A percentile compares a stretch with the other conserved stretches of the same genome.
Conservation (phyloP, 768 basidiomycete species). For the Strobilomyces dryophilus region DNA sequence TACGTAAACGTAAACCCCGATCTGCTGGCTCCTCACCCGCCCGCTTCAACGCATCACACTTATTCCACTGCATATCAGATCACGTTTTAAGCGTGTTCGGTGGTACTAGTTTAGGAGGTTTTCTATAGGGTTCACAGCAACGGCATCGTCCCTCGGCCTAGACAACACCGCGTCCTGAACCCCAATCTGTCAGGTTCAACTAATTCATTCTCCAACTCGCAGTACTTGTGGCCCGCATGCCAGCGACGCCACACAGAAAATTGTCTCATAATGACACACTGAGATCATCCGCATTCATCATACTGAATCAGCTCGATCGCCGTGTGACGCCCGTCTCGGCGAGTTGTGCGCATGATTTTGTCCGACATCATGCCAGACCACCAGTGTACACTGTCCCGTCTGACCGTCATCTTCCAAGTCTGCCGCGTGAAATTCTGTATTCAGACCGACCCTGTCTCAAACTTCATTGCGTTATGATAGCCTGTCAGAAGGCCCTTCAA, state of each 20-base stretch:
- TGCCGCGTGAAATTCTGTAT: slow-evolving; percentile 16
- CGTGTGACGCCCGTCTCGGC: not conserved
- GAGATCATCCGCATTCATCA: slow-evolving; percentile 1
- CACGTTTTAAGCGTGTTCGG: slow-evolving; percentile 19
- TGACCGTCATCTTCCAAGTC: slow-evolving; percentile 14
- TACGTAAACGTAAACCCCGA: slow-evolving; percentile 31
- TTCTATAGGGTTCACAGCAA: slow-evolving; percentile 8
- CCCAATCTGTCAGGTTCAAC: slow-evolving; percentile 20
- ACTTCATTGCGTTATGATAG: not conserved
- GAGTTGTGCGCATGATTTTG: slow-evolving; percentile 6
- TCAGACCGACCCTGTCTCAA: slow-evolving; percentile 17
- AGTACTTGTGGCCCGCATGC: slow-evolving; percentile 15
- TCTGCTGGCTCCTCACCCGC: slow-evolving; percentile 7
- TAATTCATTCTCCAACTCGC: slow-evolving; percentile 15
- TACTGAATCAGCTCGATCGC: not conserved
- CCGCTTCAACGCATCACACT: slow-evolving; percentile 8
- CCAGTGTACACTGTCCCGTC: not conserved
- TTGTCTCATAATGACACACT: slow-evolving; percentile 21
- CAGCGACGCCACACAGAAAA: slow-evolving; percentile 11
- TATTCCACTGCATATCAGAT: slow-evolving; percentile 12
- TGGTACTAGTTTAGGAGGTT: slow-evolving; percentile 16
- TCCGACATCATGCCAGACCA: not conserved
- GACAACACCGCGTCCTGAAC: slow-evolving; percentile 1
- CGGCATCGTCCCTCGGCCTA: slow-evolving; percentile 15
- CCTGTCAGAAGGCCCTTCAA: too few species aligned